phyloP scores from a whole-genome alignment of 2,329 filamentous ascomycete species.

The Paecilomyces fulvus region DNA sequence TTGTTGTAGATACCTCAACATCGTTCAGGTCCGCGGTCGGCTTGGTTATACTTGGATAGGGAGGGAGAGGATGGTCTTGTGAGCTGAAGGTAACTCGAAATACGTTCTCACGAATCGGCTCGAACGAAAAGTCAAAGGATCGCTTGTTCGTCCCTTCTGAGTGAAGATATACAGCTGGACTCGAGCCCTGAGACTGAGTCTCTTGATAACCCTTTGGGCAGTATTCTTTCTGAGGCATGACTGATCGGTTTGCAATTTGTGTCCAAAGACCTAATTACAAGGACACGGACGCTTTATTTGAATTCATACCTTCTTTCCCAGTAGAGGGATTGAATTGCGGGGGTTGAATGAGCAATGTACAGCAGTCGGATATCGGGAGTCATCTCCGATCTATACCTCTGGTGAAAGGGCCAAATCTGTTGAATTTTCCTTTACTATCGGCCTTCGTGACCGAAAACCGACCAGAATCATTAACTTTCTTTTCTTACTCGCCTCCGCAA shows the following conservation, averaged over 20 bases:
- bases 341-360: slow-evolving; percentile 1
- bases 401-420: background rate
- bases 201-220: slow-evolving; percentile 29
- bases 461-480: slow-evolving; percentile 4
- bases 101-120: slow-evolving; percentile 52
- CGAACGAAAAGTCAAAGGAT: slow-evolving; percentile 52
- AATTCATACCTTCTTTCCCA: background rate
- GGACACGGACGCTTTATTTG: background rate
- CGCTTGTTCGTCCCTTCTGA: slow-evolving; percentile 30
- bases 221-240: slow-evolving; percentile 44
- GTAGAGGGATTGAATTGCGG: background rate
- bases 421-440: slow-evolving; percentile 1
- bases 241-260: slow-evolving; percentile 4
- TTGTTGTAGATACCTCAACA: slow-evolving; percentile 18
- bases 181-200: background rate
- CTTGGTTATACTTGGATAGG: slow-evolving; percentile 52
- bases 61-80: slow-evolving; percentile 53
- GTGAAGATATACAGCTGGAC: slow-evolving; percentile 32
- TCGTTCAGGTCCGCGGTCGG: slow-evolving; percentile 31
- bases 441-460: slow-evolving; percentile 14
- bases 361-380: slow-evolving; percentile 21
- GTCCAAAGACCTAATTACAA: background rate
- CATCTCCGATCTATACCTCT: slow-evolving; percentile 16
- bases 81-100: slow-evolving; percentile 63
- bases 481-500: background rate